Evolutionary conservation across 2,329 filamentous ascomycete genomes (phyloP).

Genomic region (Aspergillus transmontanensis): DNA sequence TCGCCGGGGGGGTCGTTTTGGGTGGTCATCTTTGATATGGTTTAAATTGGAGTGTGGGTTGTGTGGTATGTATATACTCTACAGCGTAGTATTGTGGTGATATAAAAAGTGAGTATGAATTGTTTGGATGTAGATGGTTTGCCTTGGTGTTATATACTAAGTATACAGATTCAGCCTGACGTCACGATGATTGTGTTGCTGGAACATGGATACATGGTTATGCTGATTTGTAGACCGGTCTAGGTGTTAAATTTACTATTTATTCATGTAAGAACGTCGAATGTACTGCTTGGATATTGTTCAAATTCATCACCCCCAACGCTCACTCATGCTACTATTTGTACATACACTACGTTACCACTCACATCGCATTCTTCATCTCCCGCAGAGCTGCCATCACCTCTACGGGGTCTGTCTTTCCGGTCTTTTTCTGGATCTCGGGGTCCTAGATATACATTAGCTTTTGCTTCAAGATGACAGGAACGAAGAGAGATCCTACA

Average conservation of each 20-base stretch:
- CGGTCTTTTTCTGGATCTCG: slow-evolving; percentile 79
- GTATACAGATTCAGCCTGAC: slow-evolving; percentile 25
- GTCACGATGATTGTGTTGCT: slow-evolving; percentile 30
- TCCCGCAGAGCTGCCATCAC: slow-evolving; percentile 86
- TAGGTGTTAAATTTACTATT: neutral
- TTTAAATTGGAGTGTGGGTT: neutral
- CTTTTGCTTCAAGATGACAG: slow-evolving; percentile 14
- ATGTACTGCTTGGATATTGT: neutral
- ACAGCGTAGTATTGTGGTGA: too few relatives aligned
- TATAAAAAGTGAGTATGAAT: too few relatives aligned
- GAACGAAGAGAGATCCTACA: slow-evolving; percentile 52
- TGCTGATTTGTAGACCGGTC: neutral
- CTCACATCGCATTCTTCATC: slow-evolving; percentile 69
- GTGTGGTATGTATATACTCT: too few relatives aligned
- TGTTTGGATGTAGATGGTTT: too few relatives aligned
- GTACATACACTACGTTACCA: neutral
- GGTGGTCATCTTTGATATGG: neutral
- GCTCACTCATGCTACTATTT: neutral
- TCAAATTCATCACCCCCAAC: neutral
- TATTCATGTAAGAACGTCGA: neutral
- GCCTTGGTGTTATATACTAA: neutral
- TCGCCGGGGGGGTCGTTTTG: slow-evolving; percentile 29
- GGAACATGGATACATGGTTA: neutral
- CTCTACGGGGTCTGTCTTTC: slow-evolving; percentile 75
- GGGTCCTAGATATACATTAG: slow-evolving; percentile 64